Percentiles rank a stretch among this genome's conserved stretches.
These are phyloP conservation scores for Multifurca ochricompacta DNA, from an alignment of 768 basidiomycete genomes.

Conservation along the genomic window DNA sequence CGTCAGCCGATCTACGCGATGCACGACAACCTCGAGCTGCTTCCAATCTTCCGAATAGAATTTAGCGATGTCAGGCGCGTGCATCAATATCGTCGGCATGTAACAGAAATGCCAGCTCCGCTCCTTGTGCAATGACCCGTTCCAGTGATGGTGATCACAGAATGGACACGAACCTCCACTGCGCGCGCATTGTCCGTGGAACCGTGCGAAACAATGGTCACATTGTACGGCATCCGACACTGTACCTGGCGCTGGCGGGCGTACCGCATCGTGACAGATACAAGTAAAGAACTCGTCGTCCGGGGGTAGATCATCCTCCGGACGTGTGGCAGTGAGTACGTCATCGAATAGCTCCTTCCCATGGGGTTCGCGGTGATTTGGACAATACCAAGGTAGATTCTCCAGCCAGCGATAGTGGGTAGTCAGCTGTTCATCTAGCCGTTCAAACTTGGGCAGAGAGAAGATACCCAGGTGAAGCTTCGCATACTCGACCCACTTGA, in stretches of 20 bases:
- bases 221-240: slow-evolving; percentile 84
- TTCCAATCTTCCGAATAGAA: slow-evolving; percentile 76
- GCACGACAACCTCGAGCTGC: slow-evolving; percentile 71
- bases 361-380: slow-evolving; percentile 56
- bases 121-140: slow-evolving; percentile 74
- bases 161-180: slow-evolving; percentile 90
- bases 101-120: slow-evolving; percentile 80
- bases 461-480: slow-evolving; percentile 67
- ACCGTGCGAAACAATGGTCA: slow-evolving; percentile 81
- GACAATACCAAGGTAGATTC: slow-evolving; percentile 73
- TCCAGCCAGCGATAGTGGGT: slow-evolving; percentile 65
- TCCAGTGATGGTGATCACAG: slow-evolving; percentile 89
- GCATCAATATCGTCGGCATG: slow-evolving; percentile 58
- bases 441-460: slow-evolving; percentile 63
- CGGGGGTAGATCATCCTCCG: slow-evolving; percentile 74
- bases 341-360: slow-evolving; percentile 62
- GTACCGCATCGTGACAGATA: slow-evolving; percentile 70
- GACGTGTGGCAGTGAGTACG: slow-evolving; percentile 63
- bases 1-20: slow-evolving; percentile 68
- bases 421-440: slow-evolving; percentile 58
- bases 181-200: slow-evolving; percentile 78
- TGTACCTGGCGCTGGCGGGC: slow-evolving; percentile 66
- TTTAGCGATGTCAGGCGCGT: slow-evolving; percentile 72
- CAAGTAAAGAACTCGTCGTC: slow-evolving; percentile 79
- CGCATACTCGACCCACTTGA: slow-evolving; percentile 67